phyloP scores from a whole-genome alignment of 768 basidiomycete genomes.

The Tricholoma sp. region DNA sequence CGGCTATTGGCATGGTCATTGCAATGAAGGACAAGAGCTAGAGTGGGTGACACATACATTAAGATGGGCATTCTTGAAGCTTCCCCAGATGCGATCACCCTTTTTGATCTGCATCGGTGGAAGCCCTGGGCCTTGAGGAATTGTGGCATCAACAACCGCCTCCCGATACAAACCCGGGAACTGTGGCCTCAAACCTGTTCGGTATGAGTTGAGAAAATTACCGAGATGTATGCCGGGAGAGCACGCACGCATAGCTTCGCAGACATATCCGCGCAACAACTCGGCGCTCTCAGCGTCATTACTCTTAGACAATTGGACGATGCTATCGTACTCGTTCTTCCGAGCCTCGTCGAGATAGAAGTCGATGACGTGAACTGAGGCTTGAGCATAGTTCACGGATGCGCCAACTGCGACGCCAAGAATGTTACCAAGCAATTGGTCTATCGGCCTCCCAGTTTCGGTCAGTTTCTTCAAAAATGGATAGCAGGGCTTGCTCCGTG shows the following conservation, averaged over 20 bases:
- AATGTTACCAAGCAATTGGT: slow-evolving; percentile 38
- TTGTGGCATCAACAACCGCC: slow-evolving; percentile 24
- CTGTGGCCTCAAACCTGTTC: slow-evolving; percentile 33
- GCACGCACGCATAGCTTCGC: slow-evolving; percentile 46
- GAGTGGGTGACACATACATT: slow-evolving; percentile 22
- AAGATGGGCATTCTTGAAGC: slow-evolving; percentile 39
- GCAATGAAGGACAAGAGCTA: neutral
- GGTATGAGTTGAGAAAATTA: neutral
- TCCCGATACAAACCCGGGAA: slow-evolving; percentile 37
- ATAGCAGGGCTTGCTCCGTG: slow-evolving; percentile 28
- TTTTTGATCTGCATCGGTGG: slow-evolving; percentile 31
- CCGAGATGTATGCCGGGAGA: neutral
- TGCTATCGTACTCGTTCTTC: slow-evolving; percentile 32
- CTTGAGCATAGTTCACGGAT: slow-evolving; percentile 43
- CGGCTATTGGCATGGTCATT: slow-evolving; percentile 22
- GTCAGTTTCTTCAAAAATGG: slow-evolving; percentile 35
- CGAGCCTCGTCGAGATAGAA: slow-evolving; percentile 46
- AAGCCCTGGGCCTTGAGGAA: slow-evolving; percentile 31
- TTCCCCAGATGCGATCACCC: slow-evolving; percentile 36
- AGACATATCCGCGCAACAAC: slow-evolving; percentile 41
- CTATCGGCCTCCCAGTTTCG: slow-evolving; percentile 29
- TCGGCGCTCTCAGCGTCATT: slow-evolving; percentile 29
- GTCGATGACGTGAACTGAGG: slow-evolving; percentile 42
- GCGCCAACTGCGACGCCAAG: slow-evolving; percentile 43
- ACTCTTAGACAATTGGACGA: slow-evolving; percentile 30